phyloP scores from a whole-genome alignment of 805 yeast genomes.

The Yueomyces sinensis region DNA sequence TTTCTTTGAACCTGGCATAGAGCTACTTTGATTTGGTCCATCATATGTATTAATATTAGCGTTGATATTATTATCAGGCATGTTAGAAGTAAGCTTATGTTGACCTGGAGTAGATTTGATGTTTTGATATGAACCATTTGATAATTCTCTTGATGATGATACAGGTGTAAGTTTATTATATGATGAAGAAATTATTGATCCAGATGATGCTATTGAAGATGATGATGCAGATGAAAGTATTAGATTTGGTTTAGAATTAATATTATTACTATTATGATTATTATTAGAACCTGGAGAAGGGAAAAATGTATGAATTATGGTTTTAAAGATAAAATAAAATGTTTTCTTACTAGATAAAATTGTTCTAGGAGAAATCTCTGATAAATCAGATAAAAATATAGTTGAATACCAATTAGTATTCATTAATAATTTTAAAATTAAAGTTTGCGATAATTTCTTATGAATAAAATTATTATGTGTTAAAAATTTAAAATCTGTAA shows the following conservation, averaged over 20 bases:
- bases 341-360: slow-evolving; percentile 6
- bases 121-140: not conserved
- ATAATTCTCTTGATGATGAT: not conserved
- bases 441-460: slow-evolving; percentile 13
- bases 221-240: not conserved
- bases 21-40: not conserved
- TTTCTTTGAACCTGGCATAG: not conserved
- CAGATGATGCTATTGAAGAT: not conserved
- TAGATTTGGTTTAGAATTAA: not conserved
- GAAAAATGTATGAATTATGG: slow-evolving; percentile 11
- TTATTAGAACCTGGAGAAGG: not conserved
- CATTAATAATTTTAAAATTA: slow-evolving; percentile 13
- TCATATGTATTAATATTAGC: not conserved
- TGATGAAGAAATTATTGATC: not conserved
- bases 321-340: slow-evolving; percentile 14
- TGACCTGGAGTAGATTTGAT: not conserved
- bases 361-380: not conserved
- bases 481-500: slow-evolving; percentile 6
- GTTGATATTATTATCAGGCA: not conserved
- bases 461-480: slow-evolving; percentile 3
- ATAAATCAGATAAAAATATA: slow-evolving; percentile 6
- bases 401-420: slow-evolving; percentile 9
- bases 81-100: not conserved
- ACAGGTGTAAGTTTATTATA: not conserved
- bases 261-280: not conserved